Evolutionary conservation across 1,139 yeast species (phyloP), one percentile per base, ranked within the genome.

Genomic region (Kodamaea plutei): DNA sequence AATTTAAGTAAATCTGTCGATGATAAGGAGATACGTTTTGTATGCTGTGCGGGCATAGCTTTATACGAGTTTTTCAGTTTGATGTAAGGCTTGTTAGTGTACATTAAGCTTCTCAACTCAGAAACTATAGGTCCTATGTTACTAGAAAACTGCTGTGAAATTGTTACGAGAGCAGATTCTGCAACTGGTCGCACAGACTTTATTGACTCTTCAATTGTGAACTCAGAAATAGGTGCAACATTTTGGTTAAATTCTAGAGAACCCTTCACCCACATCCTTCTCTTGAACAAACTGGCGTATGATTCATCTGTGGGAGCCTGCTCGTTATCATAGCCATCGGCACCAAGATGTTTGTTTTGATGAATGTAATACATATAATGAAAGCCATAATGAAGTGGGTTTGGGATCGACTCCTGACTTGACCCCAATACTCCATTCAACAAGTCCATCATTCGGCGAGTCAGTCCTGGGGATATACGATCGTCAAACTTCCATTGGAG

Each of bases 251-350:
- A 69, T 5, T 55, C 56, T 17, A 85, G 56, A 15, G 65, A 54
- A 1, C 96, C 96, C 23, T 79, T 77, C 0, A 74, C 79, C 96
- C 96, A 89, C 77, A 89, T 72, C 20, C 96, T 61, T 38, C 93
- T 61, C 15, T 58, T 58, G 48, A 64, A 85, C 5, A 57, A 47
- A 26, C 48, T 61, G 3, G 45, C 33, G 5, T 47, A 45, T 5
- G 38, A 37, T 2, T 25, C 28, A 24, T 39, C 45, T 1, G 37
- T 25, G 1, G 96, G 96, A 1, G 91, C 79, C 52, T 84, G 95
- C 45, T 80, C 76, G 35, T 79, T 68, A 44, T 84, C 95, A 54
- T 85, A 89, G 0, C 96, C 96, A 53, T 89, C 97, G 2, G 48
- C 28, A 1, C 83, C 79, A 15, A 85, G 49, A 3, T 53, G 54